Percentiles rank a stretch among this genome's conserved stretches.
These are phyloP conservation scores for Phytophthora europaea DNA, from an alignment of 352 stramenopile genomes.

Conservation along the genomic window DNA sequence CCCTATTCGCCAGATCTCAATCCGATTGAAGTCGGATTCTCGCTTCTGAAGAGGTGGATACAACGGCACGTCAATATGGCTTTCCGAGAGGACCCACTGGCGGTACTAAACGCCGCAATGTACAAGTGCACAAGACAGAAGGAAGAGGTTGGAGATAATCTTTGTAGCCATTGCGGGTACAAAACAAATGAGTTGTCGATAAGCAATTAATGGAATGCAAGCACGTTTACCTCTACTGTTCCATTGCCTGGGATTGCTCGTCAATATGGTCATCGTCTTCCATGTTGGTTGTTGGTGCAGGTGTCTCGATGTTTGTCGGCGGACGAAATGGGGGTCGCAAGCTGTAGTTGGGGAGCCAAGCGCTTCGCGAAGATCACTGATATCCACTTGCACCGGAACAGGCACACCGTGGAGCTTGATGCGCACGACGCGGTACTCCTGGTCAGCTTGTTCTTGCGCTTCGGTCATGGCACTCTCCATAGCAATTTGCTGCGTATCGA, in stretches of 20 bases:
- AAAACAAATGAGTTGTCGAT: constrained; percentile 7
- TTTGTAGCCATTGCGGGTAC: constrained; percentile 23
- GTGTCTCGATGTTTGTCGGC: not conserved
- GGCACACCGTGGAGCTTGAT: constrained; percentile 8
- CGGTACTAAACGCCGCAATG: not conserved
- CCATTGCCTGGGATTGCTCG: not conserved
- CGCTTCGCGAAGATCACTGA: not conserved
- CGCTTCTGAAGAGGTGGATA: constrained; percentile 10
- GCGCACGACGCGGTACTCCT: not conserved
- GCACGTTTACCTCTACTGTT: not conserved
- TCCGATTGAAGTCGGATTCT: constrained; percentile 9
- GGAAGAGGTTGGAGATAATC: not conserved
- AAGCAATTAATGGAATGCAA: constrained; percentile 1
- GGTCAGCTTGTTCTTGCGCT: not conserved
- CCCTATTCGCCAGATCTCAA: constrained; percentile 12
- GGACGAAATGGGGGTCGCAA: constrained; percentile 9
- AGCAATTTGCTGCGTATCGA: constrained; percentile 3
- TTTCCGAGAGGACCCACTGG: constrained; percentile 3
- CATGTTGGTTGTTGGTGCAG: not conserved
- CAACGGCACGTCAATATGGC: constrained; percentile 10
- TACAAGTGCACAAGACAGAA: constrained; percentile 10
- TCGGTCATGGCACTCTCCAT: not conserved
- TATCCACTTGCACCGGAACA: constrained; percentile 9
- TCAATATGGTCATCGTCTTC: constrained; percentile 13
- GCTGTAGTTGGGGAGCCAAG: constrained; percentile 20